phyloP scores from a whole-genome alignment of 2,329 filamentous ascomycete genomes.

The Exophiala mesophila region DNA sequence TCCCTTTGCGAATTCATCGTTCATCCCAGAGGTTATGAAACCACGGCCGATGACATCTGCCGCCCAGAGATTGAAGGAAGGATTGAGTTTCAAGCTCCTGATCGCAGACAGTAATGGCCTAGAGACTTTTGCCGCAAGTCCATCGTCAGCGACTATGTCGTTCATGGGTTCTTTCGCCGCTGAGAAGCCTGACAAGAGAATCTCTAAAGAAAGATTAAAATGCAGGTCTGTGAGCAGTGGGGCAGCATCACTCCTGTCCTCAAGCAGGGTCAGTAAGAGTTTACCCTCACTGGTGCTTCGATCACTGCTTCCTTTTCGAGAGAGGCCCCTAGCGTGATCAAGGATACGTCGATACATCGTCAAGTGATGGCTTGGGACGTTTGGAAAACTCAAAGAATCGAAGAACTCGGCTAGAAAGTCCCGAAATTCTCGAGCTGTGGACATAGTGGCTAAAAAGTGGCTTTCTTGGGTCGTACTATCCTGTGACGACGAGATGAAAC shows the following conservation, averaged over 20 bases:
- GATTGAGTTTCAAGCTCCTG: slow-evolving; percentile 56
- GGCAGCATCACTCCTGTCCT: slow-evolving; percentile 60
- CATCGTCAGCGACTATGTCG: slow-evolving; percentile 66
- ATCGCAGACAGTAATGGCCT: slow-evolving; percentile 73
- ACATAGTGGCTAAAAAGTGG: slow-evolving; percentile 72
- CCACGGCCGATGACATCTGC: slow-evolving; percentile 77
- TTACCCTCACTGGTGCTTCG: slow-evolving; percentile 70
- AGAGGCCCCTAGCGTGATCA: slow-evolving; percentile 62
- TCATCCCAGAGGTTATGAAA: slow-evolving; percentile 68
- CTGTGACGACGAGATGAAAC: slow-evolving; percentile 69
- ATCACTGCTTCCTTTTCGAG: slow-evolving; percentile 63
- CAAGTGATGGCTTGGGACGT: slow-evolving; percentile 36
- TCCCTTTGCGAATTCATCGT: not conserved
- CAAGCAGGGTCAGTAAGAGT: slow-evolving; percentile 72
- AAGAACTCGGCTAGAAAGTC: slow-evolving; percentile 72
- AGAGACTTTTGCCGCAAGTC: slow-evolving; percentile 57
- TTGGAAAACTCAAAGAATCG: slow-evolving; percentile 53
- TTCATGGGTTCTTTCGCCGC: slow-evolving; percentile 52
- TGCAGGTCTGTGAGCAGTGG: slow-evolving; percentile 67
- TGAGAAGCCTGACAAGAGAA: slow-evolving; percentile 71
- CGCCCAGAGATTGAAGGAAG: slow-evolving; percentile 76
- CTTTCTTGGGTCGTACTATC: slow-evolving; percentile 79
- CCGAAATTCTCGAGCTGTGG: slow-evolving; percentile 70
- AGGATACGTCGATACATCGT: slow-evolving; percentile 48
- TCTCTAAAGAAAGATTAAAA: slow-evolving; percentile 62